Conservation (phyloP, 352 stramenopile species). For the Globisporangium spiculum region DNA sequence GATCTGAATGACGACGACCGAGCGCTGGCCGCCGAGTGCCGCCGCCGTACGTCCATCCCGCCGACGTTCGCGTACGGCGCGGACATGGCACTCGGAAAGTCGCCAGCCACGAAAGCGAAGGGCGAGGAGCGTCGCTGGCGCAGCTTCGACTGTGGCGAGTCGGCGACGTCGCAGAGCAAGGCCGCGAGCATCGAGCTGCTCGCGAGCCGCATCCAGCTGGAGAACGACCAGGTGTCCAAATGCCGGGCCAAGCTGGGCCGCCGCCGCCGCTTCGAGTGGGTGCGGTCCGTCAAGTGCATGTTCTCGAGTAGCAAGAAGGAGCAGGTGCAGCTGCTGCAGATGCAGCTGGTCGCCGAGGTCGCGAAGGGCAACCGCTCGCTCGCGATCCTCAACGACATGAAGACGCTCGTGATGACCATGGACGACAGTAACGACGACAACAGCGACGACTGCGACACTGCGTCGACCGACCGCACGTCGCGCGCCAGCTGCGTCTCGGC, state of each 20-base stretch:
- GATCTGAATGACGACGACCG: conserved; percentile 24
- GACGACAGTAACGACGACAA: conserved; percentile 16
- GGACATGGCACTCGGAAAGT: conserved; percentile 23
- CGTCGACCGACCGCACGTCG: conserved; percentile 11
- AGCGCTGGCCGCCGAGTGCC: conserved; percentile 27
- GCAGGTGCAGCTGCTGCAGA: conserved; percentile 58
- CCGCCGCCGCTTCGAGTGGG: conserved; percentile 34
- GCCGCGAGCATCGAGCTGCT: conserved; percentile 33
- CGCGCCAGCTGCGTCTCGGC: conserved; percentile 29
- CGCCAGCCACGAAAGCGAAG: conserved; percentile 23
- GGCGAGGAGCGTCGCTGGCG: conserved; percentile 52
- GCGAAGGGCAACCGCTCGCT: conserved; percentile 60
- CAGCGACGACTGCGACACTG: conserved; percentile 16
- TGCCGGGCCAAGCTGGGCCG: conserved; percentile 37
- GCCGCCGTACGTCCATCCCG: conserved; percentile 65
- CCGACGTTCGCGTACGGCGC: conserved; percentile 46
- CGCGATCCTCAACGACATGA: conserved; percentile 39
- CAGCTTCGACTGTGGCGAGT: conserved; percentile 46
- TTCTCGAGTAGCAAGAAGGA: conserved; percentile 51
- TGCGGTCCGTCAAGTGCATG: conserved; percentile 43
- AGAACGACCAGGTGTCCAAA: conserved; percentile 39
- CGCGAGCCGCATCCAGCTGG: conserved; percentile 48
- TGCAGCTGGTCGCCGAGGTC: conserved; percentile 70
- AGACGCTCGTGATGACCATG: conserved; percentile 34
- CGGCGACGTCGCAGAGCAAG: conserved; percentile 27